A percentile compares a stretch with the other conserved stretches of the same genome.
These are phyloP conservation scores for Trypanosoma lewisi DNA, from an alignment of 208 protist genomes.

Conservation along the genomic window DNA sequence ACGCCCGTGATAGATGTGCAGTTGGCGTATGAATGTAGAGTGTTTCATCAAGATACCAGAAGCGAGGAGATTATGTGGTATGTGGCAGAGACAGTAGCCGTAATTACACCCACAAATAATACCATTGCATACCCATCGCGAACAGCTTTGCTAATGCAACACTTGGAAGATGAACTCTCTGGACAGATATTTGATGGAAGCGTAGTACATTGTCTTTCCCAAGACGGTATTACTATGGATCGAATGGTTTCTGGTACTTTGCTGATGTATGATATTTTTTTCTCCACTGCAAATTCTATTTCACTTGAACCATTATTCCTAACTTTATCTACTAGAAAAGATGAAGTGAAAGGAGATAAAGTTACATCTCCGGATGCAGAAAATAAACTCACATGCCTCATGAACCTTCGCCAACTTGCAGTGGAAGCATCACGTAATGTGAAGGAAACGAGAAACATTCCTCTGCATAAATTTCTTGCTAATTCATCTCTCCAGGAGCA, in stretches of 20 bases:
- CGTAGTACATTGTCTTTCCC: conserved; percentile 48
- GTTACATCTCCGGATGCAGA: not conserved
- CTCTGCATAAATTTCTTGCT: conserved; percentile 26
- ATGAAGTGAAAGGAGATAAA: not conserved
- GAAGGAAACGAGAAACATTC: conserved; percentile 2
- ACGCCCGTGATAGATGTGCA: conserved; percentile 11
- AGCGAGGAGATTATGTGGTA: conserved; percentile 4
- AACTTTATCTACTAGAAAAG: not conserved
- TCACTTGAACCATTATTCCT: conserved; percentile 19
- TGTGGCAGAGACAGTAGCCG: conserved; percentile 14
- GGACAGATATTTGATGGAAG: conserved; percentile 70
- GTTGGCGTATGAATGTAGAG: conserved; percentile 16
- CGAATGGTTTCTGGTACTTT: not conserved
- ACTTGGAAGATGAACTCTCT: conserved; percentile 59
- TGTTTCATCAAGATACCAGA: not conserved
- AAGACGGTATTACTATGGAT: not conserved
- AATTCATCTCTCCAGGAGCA: not conserved
- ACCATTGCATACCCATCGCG: conserved; percentile 23
- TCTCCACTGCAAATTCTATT: conserved; percentile 11
- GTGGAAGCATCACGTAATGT: conserved; percentile 3
- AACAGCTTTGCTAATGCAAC: conserved; percentile 40
- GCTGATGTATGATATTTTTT: conserved; percentile 9
- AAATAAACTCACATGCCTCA: not conserved
- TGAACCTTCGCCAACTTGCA: conserved; percentile 3
- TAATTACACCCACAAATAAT: conserved; percentile 15